A percentile compares a stretch with the other conserved stretches of the same genome.
phyloP scores from a whole-genome alignment of 257 asterid genomes.

The Capsicum pubescens region DNA sequence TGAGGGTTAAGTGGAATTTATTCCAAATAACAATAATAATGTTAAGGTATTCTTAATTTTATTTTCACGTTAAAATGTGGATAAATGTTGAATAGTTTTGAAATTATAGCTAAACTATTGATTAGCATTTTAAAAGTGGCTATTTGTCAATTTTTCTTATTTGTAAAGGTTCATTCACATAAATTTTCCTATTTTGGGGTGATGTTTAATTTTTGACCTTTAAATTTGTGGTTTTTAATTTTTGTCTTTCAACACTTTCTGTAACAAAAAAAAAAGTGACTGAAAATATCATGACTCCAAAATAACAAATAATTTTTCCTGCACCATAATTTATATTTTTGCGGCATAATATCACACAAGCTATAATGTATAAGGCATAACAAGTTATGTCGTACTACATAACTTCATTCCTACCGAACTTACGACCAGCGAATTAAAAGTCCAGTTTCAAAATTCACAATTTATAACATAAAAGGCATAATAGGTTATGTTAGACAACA shows the following conservation, averaged over 20 bases:
- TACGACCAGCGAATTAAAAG: not conserved
- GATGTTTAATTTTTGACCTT: not conserved
- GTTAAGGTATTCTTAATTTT: not conserved
- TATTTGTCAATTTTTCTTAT: not conserved
- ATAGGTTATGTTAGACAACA: not conserved
- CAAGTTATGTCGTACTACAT: not conserved
- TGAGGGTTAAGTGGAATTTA: too few relatives aligned
- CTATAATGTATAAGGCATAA: not conserved
- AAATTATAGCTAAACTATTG: not conserved
- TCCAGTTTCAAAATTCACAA: not conserved
- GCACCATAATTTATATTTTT: not conserved
- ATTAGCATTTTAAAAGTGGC: not conserved
- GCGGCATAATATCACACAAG: not conserved
- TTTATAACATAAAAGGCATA: not conserved
- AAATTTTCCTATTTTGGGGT: not conserved
- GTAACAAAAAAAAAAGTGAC: not conserved
- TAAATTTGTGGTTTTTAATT: not conserved
- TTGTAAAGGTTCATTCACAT: not conserved
- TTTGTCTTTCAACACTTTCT: not conserved
- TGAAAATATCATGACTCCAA: not conserved
- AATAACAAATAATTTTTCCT: not conserved
- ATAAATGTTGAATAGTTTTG: not conserved
- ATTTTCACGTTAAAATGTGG: not conserved
- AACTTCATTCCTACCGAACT: not conserved
- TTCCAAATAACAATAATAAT: not conserved